Conservation (phyloP, 1,284 basidiomycete genomes). For the Ustilago esculenta region DNA sequence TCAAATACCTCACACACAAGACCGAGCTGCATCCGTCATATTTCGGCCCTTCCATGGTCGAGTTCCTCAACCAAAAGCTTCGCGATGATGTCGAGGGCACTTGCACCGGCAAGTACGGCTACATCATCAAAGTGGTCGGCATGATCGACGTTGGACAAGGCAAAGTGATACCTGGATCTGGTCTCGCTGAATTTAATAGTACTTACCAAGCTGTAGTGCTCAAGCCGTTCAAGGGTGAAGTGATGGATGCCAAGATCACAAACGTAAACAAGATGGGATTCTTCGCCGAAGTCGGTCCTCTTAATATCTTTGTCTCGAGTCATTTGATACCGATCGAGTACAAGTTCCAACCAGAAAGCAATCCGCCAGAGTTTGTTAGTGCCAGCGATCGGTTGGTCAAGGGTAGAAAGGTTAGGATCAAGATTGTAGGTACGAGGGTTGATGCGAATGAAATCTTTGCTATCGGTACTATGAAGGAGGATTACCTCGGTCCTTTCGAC, state of each 20-base stretch:
- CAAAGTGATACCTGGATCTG: constrained; percentile 88
- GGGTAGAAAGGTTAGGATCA: constrained; percentile 88
- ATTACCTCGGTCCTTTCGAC: constrained; percentile 62
- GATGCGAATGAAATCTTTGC: constrained; percentile 89
- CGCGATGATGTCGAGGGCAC: constrained; percentile 97
- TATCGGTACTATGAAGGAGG: constrained; percentile 66
- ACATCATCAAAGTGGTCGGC: constrained; percentile 94
- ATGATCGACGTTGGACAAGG: constrained; percentile 62
- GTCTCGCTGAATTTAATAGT: constrained; percentile 83
- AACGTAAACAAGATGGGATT: constrained; percentile 99
- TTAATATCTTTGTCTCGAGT: constrained; percentile 75
- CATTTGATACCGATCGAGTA: constrained; percentile 79
- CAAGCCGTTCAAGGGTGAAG: constrained; percentile 88
- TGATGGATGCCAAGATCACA: constrained; percentile 93
- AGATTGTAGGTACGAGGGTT: constrained; percentile 95
- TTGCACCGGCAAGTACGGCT: constrained; percentile 87
- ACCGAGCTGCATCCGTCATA: constrained; percentile 97
- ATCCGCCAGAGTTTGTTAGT: constrained; percentile 64
- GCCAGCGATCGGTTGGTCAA: constrained; percentile 73
- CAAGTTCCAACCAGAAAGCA: constrained; percentile 64
- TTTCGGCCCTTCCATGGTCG: constrained; percentile 93
- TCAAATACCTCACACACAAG: constrained; percentile 90
- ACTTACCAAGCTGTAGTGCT: constrained; percentile 65
- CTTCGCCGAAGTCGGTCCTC: constrained; percentile 92
- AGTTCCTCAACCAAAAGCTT: constrained; percentile 90